These are phyloP conservation scores for Dictyostelium intermedium DNA, from an alignment of 78 protist genomes.

Conservation along the genomic window DNA sequence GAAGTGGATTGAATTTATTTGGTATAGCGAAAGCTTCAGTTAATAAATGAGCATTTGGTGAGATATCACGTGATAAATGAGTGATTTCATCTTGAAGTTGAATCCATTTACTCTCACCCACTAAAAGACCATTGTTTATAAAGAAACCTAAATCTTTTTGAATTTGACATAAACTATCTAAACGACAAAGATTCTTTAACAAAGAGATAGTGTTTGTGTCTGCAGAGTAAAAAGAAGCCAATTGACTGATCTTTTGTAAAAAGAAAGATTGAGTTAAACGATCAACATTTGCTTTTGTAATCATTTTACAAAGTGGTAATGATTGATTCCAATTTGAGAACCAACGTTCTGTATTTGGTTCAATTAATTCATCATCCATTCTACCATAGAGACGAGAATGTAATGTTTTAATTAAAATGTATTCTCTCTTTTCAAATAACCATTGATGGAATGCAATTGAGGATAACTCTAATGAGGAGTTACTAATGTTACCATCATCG, in stretches of 20 bases:
- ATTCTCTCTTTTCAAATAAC: slow-evolving; percentile 51
- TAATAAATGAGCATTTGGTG: slow-evolving; percentile 1
- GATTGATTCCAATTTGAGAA: slow-evolving; percentile 14
- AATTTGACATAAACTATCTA: slow-evolving; percentile 40
- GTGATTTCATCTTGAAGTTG: slow-evolving; percentile 54
- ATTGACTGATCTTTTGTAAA: slow-evolving; percentile 11
- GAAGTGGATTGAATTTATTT: slow-evolving; percentile 22
- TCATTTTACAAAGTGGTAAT: neutral
- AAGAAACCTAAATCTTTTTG: slow-evolving; percentile 67
- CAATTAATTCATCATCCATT: neutral
- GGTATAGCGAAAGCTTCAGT: slow-evolving; percentile 54
- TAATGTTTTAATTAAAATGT: slow-evolving; percentile 19
- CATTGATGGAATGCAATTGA: slow-evolving; percentile 32
- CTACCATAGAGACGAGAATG: slow-evolving; percentile 12
- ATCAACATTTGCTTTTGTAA: slow-evolving; percentile 62
- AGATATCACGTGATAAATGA: slow-evolving; percentile 24
- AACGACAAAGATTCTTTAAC: slow-evolving; percentile 53
- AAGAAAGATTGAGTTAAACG: slow-evolving; percentile 52
- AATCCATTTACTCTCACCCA: slow-evolving; percentile 34
- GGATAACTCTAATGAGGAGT: neutral
- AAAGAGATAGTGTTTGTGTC: neutral
- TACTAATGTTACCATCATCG: neutral
- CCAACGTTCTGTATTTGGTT: slow-evolving; percentile 40
- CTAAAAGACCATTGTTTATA: neutral
- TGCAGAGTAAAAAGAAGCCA: neutral